Evolutionary conservation across 2,329 filamentous ascomycete genomes (phyloP), one percentile per base, ranked within the genome.

Genomic region (Lachnellula arida): DNA sequence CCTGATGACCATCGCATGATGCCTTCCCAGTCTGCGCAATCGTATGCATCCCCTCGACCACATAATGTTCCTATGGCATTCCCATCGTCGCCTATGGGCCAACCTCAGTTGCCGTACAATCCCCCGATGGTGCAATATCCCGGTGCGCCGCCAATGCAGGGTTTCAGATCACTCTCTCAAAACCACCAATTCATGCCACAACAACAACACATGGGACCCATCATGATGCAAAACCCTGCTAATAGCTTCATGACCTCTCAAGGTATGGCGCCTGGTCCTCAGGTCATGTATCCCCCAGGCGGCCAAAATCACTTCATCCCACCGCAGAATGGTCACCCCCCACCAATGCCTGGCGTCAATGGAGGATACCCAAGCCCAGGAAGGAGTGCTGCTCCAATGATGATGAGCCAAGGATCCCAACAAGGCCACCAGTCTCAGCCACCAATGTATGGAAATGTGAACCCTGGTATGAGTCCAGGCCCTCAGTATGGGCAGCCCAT

Each of bases 391-490:
- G 90, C 94, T 12, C 87, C 90, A 2, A 91, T 95, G 86, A 97
- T 97, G 93, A 89, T 87, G 67, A 92, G 92, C 63, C 91, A 96
- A 74, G 90, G 90, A 54, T 97, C 92, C 28, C 93, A 97, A 68
- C 92, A 96, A 71, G 91, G 92, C 42, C 91, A 95, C 69, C 78
- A 78, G 55, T 15, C 44, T 15, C 77, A 78, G 48, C 64, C 53
- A 76, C 84, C 76, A 66, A 83, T 78, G 74, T 92, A 81, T 77
- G 88, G 82, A 61, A 46, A 58, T 23, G 89, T 92, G 86, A 88
- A 86, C 66, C 87, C 87, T 44, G 85, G 79, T 52, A 80, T 86
- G 72, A 87, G 87, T 68, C 89, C 87, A 68, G 87, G 85, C 67
- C 68, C 63, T 40, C 88, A 91, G 51, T 71, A 67, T 54, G 65